Evolutionary conservation across 208 protist species (phyloP).

Genomic region (Kentomonas sorsogonicus): DNA sequence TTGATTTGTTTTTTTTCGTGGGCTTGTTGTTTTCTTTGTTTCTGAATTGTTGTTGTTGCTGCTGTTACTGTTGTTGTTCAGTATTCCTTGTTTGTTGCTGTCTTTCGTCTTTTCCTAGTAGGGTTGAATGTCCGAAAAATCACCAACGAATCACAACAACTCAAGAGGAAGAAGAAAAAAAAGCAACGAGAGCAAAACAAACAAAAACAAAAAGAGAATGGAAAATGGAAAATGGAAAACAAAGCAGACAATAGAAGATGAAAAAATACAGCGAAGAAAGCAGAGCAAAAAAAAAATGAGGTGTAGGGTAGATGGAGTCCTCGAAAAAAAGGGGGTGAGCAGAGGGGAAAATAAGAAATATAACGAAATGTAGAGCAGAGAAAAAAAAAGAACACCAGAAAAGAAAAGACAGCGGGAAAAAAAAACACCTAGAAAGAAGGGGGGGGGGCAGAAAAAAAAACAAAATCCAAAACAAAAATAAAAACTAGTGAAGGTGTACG

Average conservation of each 20-base stretch:
- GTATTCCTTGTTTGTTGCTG: no score
- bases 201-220: neutral
- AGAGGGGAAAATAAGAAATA: constrained; percentile 12
- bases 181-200: neutral
- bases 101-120: no score
- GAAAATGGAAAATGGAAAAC: constrained; percentile 3
- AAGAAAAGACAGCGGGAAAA: neutral
- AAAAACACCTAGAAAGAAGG: neutral
- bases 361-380: no score
- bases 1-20: no score
- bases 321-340: constrained; percentile 1
- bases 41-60: no score
- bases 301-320: no score
- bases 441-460: neutral
- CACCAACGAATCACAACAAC: no score
- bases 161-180: constrained; percentile 2
- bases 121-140: no score
- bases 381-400: constrained; percentile 4
- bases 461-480: neutral
- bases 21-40: no score
- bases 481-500: neutral
- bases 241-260: constrained; percentile 1
- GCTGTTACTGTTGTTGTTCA: no score
- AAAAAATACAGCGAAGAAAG: constrained; percentile 3
- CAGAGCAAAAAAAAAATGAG: constrained; percentile 8